Evolutionary conservation across 768 basidiomycete species (phyloP).

Genomic region (Arthromyces matolae): DNA sequence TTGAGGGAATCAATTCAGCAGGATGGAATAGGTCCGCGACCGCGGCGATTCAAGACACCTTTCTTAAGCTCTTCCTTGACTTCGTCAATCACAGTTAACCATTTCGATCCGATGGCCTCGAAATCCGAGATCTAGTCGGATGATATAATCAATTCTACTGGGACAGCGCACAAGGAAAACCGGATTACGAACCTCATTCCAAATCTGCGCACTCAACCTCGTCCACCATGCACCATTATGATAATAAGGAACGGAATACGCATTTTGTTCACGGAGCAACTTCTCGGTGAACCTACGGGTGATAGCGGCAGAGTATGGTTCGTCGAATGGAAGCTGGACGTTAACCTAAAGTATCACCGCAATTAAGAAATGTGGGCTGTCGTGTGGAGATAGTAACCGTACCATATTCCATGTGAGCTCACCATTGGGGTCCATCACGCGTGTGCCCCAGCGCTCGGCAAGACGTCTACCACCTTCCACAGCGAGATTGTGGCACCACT

Average conservation of each 20-base stretch:
- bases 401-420: background rate
- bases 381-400: background rate
- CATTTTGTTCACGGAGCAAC: slow-evolving; percentile 30
- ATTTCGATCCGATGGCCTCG: slow-evolving; percentile 1
- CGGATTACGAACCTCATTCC: slow-evolving; percentile 17
- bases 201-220: slow-evolving; percentile 19
- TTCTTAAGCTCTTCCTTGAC: background rate
- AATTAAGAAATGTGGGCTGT: background rate
- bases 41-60: too few species aligned
- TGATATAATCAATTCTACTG: too few species aligned
- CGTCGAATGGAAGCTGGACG: slow-evolving; percentile 20
- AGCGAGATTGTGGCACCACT: background rate
- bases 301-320: slow-evolving; percentile 15
- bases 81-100: slow-evolving; percentile 2
- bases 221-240: slow-evolving; percentile 21
- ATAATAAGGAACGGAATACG: slow-evolving; percentile 11
- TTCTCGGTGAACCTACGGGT: slow-evolving; percentile 20
- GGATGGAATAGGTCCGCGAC: too few species aligned
- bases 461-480: background rate
- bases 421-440: background rate
- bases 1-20: too few species aligned
- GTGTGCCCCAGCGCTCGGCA: background rate
- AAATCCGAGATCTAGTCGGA: slow-evolving; percentile 2
- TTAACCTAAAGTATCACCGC: slow-evolving; percentile 2
- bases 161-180: too few species aligned